A percentile compares a stretch with the other conserved stretches of the same genome.
These are phyloP conservation scores for Penicillium steckii DNA, from an alignment of 495 filamentous ascomycete species.

Conservation along the genomic window DNA sequence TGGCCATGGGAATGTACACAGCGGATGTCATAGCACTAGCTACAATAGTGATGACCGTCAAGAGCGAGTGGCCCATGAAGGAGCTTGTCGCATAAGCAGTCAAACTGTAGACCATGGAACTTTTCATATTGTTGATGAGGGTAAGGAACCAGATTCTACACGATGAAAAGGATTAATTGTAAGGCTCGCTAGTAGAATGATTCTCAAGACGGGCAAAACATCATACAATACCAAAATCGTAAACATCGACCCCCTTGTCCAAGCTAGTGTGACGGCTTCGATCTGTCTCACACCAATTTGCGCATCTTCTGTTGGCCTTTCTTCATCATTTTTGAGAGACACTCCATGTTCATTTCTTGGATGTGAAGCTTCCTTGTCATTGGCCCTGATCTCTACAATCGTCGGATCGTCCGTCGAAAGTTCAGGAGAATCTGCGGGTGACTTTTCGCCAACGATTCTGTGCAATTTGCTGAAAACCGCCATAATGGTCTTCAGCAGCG, in stretches of 20 bases:
- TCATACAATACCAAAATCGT: conserved; percentile 7
- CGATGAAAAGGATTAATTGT: not conserved
- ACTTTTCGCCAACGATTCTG: not conserved
- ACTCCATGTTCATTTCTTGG: not conserved
- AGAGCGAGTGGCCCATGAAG: conserved; percentile 53
- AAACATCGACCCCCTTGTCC: conserved; percentile 9
- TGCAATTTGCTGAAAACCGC: not conserved
- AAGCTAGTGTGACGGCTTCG: conserved; percentile 20
- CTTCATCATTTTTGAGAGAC: not conserved
- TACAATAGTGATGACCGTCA: conserved; percentile 54
- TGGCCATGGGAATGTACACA: conserved; percentile 55
- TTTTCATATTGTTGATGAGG: conserved; percentile 40
- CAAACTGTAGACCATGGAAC: conserved; percentile 19
- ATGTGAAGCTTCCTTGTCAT: conserved; percentile 6
- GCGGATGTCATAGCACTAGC: conserved; percentile 35
- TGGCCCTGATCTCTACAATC: not conserved
- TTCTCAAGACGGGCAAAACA: not conserved
- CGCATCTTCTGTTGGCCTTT: conserved; percentile 9
- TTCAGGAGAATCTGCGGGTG: not conserved
- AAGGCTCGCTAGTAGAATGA: not conserved
- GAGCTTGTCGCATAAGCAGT: conserved; percentile 36
- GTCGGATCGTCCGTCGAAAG: not conserved
- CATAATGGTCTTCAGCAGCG: not conserved
- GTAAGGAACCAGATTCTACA: conserved; percentile 39
- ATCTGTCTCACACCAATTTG: conserved; percentile 21